Base-by-base conservation (phyloP, 148 eudicot species). In the Heliosperma pusillum region DNA sequence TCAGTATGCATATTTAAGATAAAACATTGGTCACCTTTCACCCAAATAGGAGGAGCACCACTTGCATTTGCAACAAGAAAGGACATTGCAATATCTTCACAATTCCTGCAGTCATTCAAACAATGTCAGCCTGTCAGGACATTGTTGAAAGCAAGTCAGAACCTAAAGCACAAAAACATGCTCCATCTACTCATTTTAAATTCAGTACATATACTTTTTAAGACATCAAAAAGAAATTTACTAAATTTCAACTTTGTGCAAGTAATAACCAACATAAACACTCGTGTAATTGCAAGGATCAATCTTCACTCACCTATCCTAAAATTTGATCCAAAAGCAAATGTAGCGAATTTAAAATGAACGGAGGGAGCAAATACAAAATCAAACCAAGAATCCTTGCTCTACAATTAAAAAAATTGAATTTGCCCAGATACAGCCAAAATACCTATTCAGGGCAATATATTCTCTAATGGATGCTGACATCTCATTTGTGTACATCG, bases 71-170 rank as follows among this genome's bases (percentile, higher is more conserved):
- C 97, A 64, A 92, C 88, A 71, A 92, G 91, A 82, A 92, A 88
- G 52, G 97, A 92, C 95, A 92, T 92, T 19, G 97, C 97, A 79
- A 93, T 93, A 87, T 93, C 98, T 83, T 93, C 98, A 82, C 98
- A 93, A 66, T 93, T 93, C 87, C 98, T 93, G 86, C 69, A 75
- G 77, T n/a, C 64, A 80, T 44, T 52, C 36, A 53, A 70, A 58
- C 21, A 72, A 71, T 71, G 63, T 67, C 76, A 63, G 33, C 69
- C 66, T 71, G 63, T 67, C 76, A 63, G 33, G 60, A 58, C 20
- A 73, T 40, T 61, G 57, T 66, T 66, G 69, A 22, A 69, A 68
- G 47, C 12, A 64, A 58, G 53, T 30, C 69, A 22, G 29, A 10
- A 76, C 36, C 25, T 56, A n/a, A 69, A 13, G 26, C 36, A 47